Evolutionary conservation across 2,329 filamentous ascomycete genomes (phyloP), one percentile per base, ranked within the genome.

Genomic region (Phaeosphaeria sp.): DNA sequence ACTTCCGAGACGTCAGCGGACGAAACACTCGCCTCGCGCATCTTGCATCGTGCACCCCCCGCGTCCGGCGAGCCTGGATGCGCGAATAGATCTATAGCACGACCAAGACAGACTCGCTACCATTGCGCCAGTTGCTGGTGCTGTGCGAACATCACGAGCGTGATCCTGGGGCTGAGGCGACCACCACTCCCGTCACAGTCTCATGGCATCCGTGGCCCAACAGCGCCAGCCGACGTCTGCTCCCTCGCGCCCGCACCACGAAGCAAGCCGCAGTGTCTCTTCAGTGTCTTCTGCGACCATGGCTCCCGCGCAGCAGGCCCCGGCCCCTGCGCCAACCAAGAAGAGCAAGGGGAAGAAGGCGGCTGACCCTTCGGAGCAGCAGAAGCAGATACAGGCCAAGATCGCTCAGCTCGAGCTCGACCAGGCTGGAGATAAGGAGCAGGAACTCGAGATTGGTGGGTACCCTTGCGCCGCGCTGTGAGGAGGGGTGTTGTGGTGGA

Each of bases 331-430:
- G 55, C 78, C 80, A 49, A 79, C 85, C 50, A 95, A 93, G 81
- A 95, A 95, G 79, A 86, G 84, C 55, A 96, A 96, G 81, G 87
- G 85, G 67, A 96, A 96, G 81, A 96, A 96, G 80, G 83, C 86
- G 10, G 81, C 91, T 64, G 93, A 97, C 75, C 90, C 92, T 20
- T 91, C 87, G 69, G 95, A 98, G 79, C 93, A 93, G 47, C 92
- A 92, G 60, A 96, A 97, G 79, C 85, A 97, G 64, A 86, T 99
- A 51, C 90, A 93, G 62, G 92, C 93, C 61, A 92, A 96, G 74
- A 97, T 99, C 74, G 94, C 93, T 21, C 95, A 98, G 80, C 83
- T 99, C 58, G 95, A 99, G 78, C 90, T 92, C 62, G 93, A 97
- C 83, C 91, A 90, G 50, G 93, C 93, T 11, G 92, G 92, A 58